phyloP scores from a whole-genome alignment of 306 rosid species.

The Malus sylvestris region DNA sequence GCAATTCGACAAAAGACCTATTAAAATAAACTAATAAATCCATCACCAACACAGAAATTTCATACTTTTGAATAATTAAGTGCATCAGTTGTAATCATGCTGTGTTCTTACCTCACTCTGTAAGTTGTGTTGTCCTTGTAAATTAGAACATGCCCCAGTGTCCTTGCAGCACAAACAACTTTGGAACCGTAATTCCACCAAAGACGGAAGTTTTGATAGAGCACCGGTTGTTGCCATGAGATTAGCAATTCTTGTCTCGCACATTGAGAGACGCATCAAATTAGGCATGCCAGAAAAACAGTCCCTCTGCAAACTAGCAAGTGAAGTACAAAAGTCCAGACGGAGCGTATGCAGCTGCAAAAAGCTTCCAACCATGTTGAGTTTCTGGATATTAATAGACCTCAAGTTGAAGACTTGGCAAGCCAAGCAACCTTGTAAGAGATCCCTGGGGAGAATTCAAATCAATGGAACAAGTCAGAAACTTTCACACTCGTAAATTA shows the following conservation, averaged over 20 bases:
- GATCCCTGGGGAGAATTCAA: slow-evolving; percentile 43
- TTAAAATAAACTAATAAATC: neutral
- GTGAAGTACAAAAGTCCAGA: slow-evolving; percentile 61
- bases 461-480: slow-evolving; percentile 10
- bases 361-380: slow-evolving; percentile 55
- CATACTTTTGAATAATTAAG: neutral
- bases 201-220: slow-evolving; percentile 57
- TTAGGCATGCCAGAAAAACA: slow-evolving; percentile 74
- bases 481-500: neutral
- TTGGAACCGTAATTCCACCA: slow-evolving; percentile 66
- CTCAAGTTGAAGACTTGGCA: slow-evolving; percentile 64
- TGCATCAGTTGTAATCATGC: neutral
- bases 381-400: slow-evolving; percentile 55
- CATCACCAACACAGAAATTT: slow-evolving; percentile 7
- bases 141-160: slow-evolving; percentile 43
- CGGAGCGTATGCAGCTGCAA: slow-evolving; percentile 52
- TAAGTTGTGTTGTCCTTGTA: slow-evolving; percentile 26
- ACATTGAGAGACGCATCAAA: slow-evolving; percentile 53
- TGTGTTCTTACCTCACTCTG: slow-evolving; percentile 42
- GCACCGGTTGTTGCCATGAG: slow-evolving; percentile 65
- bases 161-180: slow-evolving; percentile 54
- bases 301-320: slow-evolving; percentile 47
- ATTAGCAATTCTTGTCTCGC: slow-evolving; percentile 66
- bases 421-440: slow-evolving; percentile 54
- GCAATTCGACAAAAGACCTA: slow-evolving; percentile 6